Conservation (phyloP, 257 asterid genomes). For the Solanum tarapatanum region DNA sequence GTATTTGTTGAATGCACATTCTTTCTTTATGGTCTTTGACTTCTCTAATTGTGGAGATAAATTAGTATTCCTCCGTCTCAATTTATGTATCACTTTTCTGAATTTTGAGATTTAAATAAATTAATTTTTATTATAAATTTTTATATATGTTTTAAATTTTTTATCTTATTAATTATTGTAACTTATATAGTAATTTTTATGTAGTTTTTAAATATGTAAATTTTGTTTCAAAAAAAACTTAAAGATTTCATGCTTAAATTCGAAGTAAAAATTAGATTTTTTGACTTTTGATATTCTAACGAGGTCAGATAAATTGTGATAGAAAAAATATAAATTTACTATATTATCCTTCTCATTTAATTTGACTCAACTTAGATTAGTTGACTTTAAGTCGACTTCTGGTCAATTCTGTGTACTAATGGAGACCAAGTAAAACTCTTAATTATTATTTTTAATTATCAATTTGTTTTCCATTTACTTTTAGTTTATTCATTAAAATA, state of each 20-base stretch:
- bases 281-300: accelerated
- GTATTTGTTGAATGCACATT: not conserved
- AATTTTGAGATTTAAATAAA: too few species aligned
- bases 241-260: too few species aligned
- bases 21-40: not conserved
- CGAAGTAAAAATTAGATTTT: accelerated
- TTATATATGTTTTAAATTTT: too few species aligned
- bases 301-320: not conserved
- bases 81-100: too few species aligned
- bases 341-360: not conserved
- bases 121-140: not conserved
- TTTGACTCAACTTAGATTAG: not conserved
- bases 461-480: not conserved
- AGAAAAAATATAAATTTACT: not conserved
- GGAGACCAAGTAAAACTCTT: not conserved
- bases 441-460: not conserved
- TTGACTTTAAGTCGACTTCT: not conserved
- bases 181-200: too few species aligned
- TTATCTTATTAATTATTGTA: too few species aligned
- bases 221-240: too few species aligned
- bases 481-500: too few species aligned
- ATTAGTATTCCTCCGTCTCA: too few species aligned
- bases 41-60: too few species aligned
- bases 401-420: not conserved
- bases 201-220: too few species aligned